These are phyloP conservation scores for Tricladium varicosporioides DNA, from an alignment of 2,329 filamentous ascomycete species.

Conservation along the genomic window DNA sequence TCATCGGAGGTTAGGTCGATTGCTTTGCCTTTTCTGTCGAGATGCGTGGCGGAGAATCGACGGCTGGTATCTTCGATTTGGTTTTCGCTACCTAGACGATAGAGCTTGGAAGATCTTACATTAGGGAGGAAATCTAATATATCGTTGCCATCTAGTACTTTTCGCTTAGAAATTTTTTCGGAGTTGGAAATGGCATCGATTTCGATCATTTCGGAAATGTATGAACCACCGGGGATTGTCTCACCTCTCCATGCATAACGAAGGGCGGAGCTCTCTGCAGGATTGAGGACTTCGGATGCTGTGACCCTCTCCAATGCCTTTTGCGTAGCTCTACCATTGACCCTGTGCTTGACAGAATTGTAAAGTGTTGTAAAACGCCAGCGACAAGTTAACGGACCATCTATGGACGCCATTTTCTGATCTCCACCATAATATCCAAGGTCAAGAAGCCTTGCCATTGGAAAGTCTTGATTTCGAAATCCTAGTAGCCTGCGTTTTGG, in stretches of 20 bases:
- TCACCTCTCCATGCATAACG: constrained; percentile 40
- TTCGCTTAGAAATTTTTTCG: not conserved
- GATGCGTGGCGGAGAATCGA: not conserved
- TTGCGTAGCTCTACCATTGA: constrained; percentile 24
- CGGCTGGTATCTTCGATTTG: not conserved
- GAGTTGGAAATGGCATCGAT: not conserved
- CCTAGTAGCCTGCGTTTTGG: constrained; percentile 41
- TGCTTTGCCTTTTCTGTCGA: not conserved
- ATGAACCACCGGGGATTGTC: constrained; percentile 40
- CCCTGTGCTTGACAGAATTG: constrained; percentile 20
- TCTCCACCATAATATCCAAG: not conserved
- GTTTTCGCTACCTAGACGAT: not conserved
- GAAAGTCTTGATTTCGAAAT: constrained; percentile 55
- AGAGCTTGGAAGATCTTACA: not conserved
- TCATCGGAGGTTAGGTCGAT: not conserved
- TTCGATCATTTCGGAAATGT: constrained; percentile 28
- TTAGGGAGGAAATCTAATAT: not conserved
- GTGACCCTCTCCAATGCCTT: constrained; percentile 21
- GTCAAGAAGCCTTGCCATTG: constrained; percentile 34
- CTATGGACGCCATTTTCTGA: constrained; percentile 24
- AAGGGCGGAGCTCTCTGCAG: constrained; percentile 6
- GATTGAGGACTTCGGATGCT: constrained; percentile 15
- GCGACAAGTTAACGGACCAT: constrained; percentile 48
- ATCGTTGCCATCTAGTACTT: not conserved
- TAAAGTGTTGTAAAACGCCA: constrained; percentile 43